Conservation (phyloP, 192 early-diverging fungal species). For the Allomyces javanicus region DNA sequence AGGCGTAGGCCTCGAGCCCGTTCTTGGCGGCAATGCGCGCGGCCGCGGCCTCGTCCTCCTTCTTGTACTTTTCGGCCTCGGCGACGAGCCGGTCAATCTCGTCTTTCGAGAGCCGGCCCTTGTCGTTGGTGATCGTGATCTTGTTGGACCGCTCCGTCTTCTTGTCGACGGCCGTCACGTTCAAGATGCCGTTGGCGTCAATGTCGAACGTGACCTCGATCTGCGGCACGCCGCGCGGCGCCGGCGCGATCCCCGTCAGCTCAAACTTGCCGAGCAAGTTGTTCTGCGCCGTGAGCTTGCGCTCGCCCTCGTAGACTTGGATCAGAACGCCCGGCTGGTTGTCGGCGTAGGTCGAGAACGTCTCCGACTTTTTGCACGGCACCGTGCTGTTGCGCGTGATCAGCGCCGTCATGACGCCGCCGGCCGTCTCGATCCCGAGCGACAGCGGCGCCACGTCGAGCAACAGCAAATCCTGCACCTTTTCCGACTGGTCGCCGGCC, state of each 20-base stretch:
- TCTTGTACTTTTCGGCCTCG: constrained; percentile 90
- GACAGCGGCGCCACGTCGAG: constrained; percentile 93
- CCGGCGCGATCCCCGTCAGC: constrained; percentile 88
- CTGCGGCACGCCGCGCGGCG: constrained; percentile 91
- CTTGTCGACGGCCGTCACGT: constrained; percentile 52
- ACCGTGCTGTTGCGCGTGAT: constrained; percentile 97
- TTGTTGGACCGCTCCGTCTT: constrained; percentile 75
- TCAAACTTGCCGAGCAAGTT: constrained; percentile 97
- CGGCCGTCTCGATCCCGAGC: constrained; percentile 94
- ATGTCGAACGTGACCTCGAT: constrained; percentile 94
- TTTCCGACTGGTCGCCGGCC: constrained; percentile 87
- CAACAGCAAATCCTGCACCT: constrained; percentile 83
- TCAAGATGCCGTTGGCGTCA: constrained; percentile 93
- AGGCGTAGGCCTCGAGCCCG: constrained; percentile 89
- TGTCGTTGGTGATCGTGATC: constrained; percentile 99
- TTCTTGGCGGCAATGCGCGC: constrained; percentile 80
- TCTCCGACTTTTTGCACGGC: constrained; percentile 94
- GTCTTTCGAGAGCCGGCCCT: constrained; percentile 93
- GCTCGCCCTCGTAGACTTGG: constrained; percentile 96
- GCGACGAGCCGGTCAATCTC: constrained; percentile 94
- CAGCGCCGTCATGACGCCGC: constrained; percentile 94
- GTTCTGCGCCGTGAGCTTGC: constrained; percentile 93
- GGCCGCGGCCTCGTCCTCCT: constrained; percentile 86
- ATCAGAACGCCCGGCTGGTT: constrained; percentile 97
- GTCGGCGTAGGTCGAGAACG: constrained; percentile 94